Conservation (phyloP, 2,329 filamentous ascomycete genomes). For the Coleophoma crateriformis region DNA sequence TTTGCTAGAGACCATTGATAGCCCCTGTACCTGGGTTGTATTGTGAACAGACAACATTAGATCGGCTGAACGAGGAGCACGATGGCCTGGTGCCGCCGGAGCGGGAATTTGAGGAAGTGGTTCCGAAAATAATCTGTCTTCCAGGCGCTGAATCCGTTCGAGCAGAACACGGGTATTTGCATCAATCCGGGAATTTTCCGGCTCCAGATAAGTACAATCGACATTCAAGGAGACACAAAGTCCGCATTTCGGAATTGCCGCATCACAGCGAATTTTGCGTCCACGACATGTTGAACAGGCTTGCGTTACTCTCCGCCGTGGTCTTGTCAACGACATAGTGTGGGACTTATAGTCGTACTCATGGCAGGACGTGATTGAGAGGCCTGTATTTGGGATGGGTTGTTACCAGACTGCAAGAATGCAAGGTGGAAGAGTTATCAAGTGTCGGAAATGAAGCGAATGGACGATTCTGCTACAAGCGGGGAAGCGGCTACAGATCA, state of each 20-base stretch:
- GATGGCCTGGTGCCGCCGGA: neutral
- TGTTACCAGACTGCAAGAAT: too few relatives aligned
- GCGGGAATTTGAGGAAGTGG: conserved; percentile 1
- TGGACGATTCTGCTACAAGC: too few relatives aligned
- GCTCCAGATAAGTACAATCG: conserved; percentile 25
- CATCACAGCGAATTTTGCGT: conserved; percentile 27
- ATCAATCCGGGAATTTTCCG: conserved; percentile 23
- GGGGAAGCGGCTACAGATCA: too few relatives aligned
- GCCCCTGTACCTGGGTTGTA: neutral
- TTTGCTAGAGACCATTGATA: too few relatives aligned
- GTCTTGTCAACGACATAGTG: neutral
- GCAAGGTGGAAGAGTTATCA: too few relatives aligned
- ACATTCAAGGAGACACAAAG: conserved; percentile 22
- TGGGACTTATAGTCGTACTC: neutral
- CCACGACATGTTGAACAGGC: conserved; percentile 25
- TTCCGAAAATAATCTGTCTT: conserved; percentile 18
- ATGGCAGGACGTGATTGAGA: too few relatives aligned
- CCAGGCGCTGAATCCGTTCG: conserved; percentile 24
- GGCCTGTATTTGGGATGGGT: too few relatives aligned
- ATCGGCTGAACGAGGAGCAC: neutral
- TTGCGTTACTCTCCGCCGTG: conserved; percentile 17
- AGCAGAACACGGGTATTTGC: conserved; percentile 23
- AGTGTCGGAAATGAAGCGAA: too few relatives aligned
- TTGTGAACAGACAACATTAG: neutral
- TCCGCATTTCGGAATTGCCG: conserved; percentile 22